Conservation (phyloP, 176 grass and related monocot species). For the Aegilops umbellulata region DNA sequence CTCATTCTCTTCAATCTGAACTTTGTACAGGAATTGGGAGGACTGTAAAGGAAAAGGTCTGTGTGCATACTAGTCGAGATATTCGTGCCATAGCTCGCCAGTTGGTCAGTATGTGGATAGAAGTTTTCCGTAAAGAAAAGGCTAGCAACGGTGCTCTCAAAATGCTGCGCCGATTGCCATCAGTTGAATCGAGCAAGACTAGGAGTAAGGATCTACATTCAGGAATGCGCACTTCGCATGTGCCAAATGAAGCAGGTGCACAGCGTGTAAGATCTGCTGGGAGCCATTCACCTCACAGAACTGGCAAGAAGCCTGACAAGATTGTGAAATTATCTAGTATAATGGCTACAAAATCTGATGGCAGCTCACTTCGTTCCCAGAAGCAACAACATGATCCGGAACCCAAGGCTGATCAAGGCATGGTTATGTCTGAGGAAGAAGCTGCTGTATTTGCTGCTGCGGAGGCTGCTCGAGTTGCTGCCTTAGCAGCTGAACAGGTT, state of each 20-base stretch:
- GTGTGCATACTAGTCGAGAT: conserved; percentile 96
- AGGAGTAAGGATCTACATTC: conserved; percentile 48
- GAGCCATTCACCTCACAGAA: conserved; percentile 53
- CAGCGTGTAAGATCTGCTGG: conserved; percentile 43
- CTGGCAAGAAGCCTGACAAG: conserved; percentile 57
- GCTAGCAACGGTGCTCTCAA: conserved; percentile 71
- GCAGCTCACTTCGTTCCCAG: conserved; percentile 44
- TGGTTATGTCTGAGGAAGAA: conserved; percentile 79
- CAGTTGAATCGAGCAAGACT: conserved; percentile 54
- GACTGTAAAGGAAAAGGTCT: conserved; percentile 97
- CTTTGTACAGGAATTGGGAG: conserved; percentile 72
- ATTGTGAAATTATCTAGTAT: conserved; percentile 52
- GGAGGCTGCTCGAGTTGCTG: conserved; percentile 84
- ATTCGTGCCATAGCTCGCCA: conserved; percentile 96
- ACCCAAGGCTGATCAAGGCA: conserved; percentile 36
- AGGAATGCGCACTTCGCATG: conserved; percentile 43
- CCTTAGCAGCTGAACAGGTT: conserved; percentile 90
- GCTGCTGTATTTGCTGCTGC: conserved; percentile 87
- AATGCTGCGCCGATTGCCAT: conserved; percentile 53
- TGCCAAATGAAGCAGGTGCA: conserved; percentile 41
- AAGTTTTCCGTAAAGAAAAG: conserved; percentile 98
- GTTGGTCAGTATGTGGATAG: conserved; percentile 91
- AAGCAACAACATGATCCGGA: conserved; percentile 39
- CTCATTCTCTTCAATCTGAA: conserved; percentile 24
- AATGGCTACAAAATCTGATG: conserved; percentile 47